These are phyloP conservation scores for Blastocystis sp. DNA, from an alignment of 352 stramenopile genomes.

Conservation along the genomic window DNA sequence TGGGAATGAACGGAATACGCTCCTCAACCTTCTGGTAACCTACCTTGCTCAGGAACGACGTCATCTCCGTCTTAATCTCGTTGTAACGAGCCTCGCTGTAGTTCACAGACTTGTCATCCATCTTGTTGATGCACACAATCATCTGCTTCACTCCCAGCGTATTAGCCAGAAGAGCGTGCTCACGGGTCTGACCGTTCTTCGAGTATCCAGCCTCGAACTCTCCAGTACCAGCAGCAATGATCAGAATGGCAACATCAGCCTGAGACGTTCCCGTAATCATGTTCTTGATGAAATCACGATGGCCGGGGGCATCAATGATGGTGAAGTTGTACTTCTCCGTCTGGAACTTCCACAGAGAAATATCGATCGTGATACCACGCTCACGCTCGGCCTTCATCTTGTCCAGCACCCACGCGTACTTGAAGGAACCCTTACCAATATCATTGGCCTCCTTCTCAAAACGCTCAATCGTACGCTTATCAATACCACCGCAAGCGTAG, in stretches of 20 bases:
- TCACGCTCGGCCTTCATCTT: conserved; percentile 93
- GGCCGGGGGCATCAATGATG: conserved; percentile 89
- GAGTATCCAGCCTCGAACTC: conserved; percentile 87
- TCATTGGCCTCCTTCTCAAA: conserved; percentile 90
- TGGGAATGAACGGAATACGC: conserved; percentile 77
- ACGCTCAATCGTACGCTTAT: conserved; percentile 96
- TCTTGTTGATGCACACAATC: conserved; percentile 95
- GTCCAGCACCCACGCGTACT: conserved; percentile 95
- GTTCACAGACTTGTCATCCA: conserved; percentile 84
- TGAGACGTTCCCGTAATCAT: conserved; percentile 96
- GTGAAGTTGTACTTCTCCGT: conserved; percentile 88
- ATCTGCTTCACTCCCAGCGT: conserved; percentile 93
- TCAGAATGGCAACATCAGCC: conserved; percentile 87
- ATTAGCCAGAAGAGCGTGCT: conserved; percentile 87
- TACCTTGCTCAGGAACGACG: conserved; percentile 82
- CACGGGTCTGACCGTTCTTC: conserved; percentile 83
- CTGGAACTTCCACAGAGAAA: conserved; percentile 92
- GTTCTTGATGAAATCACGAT: conserved; percentile 98
- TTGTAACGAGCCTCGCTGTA: conserved; percentile 83
- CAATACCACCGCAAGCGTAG: conserved; percentile 94
- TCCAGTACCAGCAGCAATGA: conserved; percentile 78
- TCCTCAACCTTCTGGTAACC: conserved; percentile 75
- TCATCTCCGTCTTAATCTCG: conserved; percentile 81
- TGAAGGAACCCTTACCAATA: conserved; percentile 92
- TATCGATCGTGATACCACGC: conserved; percentile 92